Evolutionary conservation across 108 stramenopile genomes (phyloP).

Genomic region (Fragilariopsis cylindrus): DNA sequence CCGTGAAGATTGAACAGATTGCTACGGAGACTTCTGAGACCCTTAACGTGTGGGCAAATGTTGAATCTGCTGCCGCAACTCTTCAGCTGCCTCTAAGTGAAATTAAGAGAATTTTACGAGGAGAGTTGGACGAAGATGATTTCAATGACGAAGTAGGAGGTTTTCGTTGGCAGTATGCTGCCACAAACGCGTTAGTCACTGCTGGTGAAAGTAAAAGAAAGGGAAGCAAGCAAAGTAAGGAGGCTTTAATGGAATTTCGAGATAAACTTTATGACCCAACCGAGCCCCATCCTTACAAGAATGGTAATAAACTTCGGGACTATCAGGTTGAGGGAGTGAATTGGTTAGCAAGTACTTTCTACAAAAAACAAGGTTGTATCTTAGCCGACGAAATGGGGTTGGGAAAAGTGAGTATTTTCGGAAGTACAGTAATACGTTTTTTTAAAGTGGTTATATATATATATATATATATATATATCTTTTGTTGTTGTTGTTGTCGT

Average conservation of each 20-base stretch:
- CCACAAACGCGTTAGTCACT: conserved; percentile 74
- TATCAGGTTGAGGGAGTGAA: conserved; percentile 97
- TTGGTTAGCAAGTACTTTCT: conserved; percentile 94
- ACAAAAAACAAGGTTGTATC: conserved; percentile 88
- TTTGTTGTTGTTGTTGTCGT: neutral
- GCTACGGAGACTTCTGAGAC: conserved; percentile 59
- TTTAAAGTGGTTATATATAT: neutral
- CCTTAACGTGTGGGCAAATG: conserved; percentile 79
- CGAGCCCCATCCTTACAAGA: conserved; percentile 84
- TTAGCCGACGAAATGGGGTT: conserved; percentile 95
- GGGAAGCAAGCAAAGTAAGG: conserved; percentile 76
- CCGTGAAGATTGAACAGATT: conserved; percentile 84
- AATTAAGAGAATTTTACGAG: conserved; percentile 61
- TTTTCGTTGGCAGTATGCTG: conserved; percentile 81
- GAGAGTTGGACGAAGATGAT: conserved; percentile 81
- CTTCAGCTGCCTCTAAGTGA: conserved; percentile 74
- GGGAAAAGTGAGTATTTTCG: conserved; percentile 47
- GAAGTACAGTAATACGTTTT: conserved; percentile 21
- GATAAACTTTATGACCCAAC: conserved; percentile 85
- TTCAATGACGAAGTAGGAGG: conserved; percentile 86
- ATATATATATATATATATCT: neutral
- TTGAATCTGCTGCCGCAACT: conserved; percentile 76
- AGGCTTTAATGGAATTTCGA: conserved; percentile 78
- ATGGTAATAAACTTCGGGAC: conserved; percentile 81
- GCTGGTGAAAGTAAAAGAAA: conserved; percentile 49